Evolutionary conservation across 2,329 filamentous ascomycete species (phyloP).

Genomic region (Arthrinium phaeospermum): DNA sequence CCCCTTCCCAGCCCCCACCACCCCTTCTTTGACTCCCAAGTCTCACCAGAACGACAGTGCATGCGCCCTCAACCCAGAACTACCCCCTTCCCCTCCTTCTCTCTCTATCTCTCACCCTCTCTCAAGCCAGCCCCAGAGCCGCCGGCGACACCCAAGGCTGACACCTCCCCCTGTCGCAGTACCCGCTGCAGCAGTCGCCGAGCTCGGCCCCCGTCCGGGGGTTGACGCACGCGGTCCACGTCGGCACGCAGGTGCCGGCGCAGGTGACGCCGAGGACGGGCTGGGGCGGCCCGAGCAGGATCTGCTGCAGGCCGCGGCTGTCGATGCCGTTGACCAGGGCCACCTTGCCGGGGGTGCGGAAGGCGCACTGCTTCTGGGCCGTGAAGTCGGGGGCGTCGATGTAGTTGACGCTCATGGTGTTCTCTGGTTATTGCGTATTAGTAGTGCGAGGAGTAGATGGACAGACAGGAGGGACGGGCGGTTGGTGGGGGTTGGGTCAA

Average conservation of each 20-base stretch:
- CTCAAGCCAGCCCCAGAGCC: not conserved
- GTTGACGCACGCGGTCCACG: constrained; percentile 45
- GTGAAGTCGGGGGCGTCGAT: constrained; percentile 52
- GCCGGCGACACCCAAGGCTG: constrained; percentile 39
- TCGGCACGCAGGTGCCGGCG: constrained; percentile 48
- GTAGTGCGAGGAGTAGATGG: too few relatives aligned
- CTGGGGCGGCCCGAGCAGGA: constrained; percentile 52
- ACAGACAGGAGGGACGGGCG: too few relatives aligned
- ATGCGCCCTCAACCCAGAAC: not conserved
- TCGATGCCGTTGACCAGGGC: constrained; percentile 40
- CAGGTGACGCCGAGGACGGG: constrained; percentile 50
- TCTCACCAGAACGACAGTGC: not conserved
- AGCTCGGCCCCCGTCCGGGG: constrained; percentile 42
- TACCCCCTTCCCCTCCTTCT: not conserved
- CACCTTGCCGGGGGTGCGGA: constrained; percentile 43
- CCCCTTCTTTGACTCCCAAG: not conserved
- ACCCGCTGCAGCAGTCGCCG: constrained; percentile 50
- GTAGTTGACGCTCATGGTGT: constrained; percentile 43
- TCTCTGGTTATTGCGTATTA: constrained; percentile 38
- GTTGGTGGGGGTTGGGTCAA: too few relatives aligned
- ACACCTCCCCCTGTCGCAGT: constrained; percentile 49
- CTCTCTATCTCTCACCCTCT: not conserved
- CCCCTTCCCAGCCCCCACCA: not conserved
- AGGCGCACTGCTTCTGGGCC: constrained; percentile 49
- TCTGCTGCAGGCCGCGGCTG: constrained; percentile 41